Evolutionary conservation across 73 alveolate genomes (phyloP).

Genomic region (Paramecium pentaurelia): DNA sequence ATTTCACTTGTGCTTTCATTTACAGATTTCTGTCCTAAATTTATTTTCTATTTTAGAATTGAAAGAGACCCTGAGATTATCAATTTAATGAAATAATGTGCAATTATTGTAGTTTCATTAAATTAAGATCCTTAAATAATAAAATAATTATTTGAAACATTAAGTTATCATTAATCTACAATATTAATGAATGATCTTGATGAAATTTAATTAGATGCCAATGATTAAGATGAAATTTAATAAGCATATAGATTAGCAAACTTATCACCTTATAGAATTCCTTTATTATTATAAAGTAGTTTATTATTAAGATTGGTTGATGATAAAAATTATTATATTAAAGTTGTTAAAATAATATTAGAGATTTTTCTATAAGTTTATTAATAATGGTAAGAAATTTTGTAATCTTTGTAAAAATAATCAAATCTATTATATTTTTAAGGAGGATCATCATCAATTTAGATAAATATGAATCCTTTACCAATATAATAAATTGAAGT

Average conservation of each 20-base stretch:
- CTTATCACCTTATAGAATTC: not conserved
- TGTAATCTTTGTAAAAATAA: not conserved
- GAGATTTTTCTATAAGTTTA: not conserved
- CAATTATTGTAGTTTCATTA: not conserved
- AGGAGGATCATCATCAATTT: not conserved
- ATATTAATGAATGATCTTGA: not conserved
- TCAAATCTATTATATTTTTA: not conserved
- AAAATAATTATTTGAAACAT: not conserved
- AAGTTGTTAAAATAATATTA: not conserved
- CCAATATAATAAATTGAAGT: not conserved
- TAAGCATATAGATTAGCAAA: not conserved
- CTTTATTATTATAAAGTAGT: not conserved
- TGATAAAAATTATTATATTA: not conserved
- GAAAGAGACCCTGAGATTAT: not conserved
- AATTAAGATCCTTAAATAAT: not conserved
- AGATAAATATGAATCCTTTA: not conserved
- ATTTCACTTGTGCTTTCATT: not conserved
- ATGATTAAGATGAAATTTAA: not conserved
- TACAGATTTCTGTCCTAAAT: not conserved
- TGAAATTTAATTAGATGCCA: not conserved
- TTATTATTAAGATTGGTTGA: not conserved
- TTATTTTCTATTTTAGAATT: not conserved
- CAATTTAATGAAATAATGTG: not conserved
- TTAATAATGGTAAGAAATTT: not conserved
- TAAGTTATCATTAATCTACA: conserved; percentile 4